phyloP scores from a whole-genome alignment of 495 filamentous ascomycete genomes.

The Penicillium argentinense region DNA sequence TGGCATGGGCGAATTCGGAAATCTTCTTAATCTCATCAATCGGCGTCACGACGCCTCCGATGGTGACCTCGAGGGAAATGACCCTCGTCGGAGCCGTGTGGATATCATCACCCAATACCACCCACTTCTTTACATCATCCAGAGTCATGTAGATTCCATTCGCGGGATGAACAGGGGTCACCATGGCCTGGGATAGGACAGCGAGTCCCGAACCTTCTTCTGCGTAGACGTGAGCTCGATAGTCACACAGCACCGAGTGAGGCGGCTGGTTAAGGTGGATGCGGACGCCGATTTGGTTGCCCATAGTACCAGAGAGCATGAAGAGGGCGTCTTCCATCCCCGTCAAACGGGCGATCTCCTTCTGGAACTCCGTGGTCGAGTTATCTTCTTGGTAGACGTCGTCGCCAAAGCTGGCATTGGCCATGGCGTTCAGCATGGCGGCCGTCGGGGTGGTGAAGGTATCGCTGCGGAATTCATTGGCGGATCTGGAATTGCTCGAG shows the following conservation, averaged over 20 bases:
- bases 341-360: slow-evolving; percentile 63
- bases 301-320: slow-evolving; percentile 82
- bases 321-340: slow-evolving; percentile 69
- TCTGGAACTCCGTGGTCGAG: slow-evolving; percentile 65
- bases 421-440: slow-evolving; percentile 66
- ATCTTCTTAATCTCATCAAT: slow-evolving; percentile 31
- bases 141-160: slow-evolving; percentile 69
- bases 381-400: slow-evolving; percentile 69
- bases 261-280: slow-evolving; percentile 69
- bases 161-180: slow-evolving; percentile 55
- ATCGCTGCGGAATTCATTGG: slow-evolving; percentile 48
- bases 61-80: slow-evolving; percentile 35
- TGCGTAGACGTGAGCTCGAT: slow-evolving; percentile 62
- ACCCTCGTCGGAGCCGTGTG: slow-evolving; percentile 34
- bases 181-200: slow-evolving; percentile 57
- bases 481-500: slow-evolving; percentile 28
- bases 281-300: slow-evolving; percentile 73
- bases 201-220: slow-evolving; percentile 75
- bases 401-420: slow-evolving; percentile 59
- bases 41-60: slow-evolving; percentile 31
- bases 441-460: slow-evolving; percentile 73
- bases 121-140: slow-evolving; percentile 61
- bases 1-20: slow-evolving; percentile 24
- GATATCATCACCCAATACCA: slow-evolving; percentile 31
- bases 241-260: slow-evolving; percentile 67